These are phyloP conservation scores for Fusarium anguioides DNA, from an alignment of 2,329 filamentous ascomycete species.

Conservation along the genomic window DNA sequence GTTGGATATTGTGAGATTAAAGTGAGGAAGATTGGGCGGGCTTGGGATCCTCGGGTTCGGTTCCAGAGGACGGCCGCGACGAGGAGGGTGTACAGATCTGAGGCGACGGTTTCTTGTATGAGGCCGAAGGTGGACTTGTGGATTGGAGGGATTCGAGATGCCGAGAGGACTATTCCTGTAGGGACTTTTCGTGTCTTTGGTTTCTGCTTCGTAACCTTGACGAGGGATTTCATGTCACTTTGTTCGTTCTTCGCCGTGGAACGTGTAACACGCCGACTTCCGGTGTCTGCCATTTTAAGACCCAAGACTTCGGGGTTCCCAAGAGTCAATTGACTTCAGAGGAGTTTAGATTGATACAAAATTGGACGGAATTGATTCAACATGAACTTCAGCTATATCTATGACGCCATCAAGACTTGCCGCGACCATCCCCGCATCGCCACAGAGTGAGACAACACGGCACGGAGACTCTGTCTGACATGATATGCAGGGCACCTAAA, in stretches of 20 bases:
- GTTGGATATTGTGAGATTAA: constrained; percentile 5
- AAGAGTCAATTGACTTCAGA: background rate
- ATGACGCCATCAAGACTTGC: constrained; percentile 7
- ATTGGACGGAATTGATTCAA: background rate
- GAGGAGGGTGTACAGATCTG: constrained; percentile 13
- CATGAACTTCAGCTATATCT: background rate
- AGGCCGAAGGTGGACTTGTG: constrained; percentile 9
- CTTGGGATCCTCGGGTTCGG: constrained; percentile 19
- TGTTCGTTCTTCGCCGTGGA: constrained; percentile 5
- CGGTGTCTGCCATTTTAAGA: rapidly evolving
- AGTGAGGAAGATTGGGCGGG: constrained; percentile 1
- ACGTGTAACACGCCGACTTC: background rate
- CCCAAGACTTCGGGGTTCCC: too few relatives aligned
- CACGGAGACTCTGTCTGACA: too few relatives aligned
- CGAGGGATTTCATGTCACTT: rapidly evolving
- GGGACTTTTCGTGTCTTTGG: background rate
- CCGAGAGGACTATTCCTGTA: background rate
- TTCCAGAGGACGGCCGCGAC: constrained; percentile 36
- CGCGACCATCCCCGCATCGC: background rate
- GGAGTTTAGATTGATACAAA: background rate
- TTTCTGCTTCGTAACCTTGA: background rate
- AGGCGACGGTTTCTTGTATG: constrained; percentile 24
- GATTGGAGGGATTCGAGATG: constrained; percentile 8
- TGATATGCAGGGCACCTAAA: too few relatives aligned
- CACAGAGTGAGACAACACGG: background rate